phyloP scores from a whole-genome alignment of 1,139 yeast genomes.

The Suhomyces yuchorum region DNA sequence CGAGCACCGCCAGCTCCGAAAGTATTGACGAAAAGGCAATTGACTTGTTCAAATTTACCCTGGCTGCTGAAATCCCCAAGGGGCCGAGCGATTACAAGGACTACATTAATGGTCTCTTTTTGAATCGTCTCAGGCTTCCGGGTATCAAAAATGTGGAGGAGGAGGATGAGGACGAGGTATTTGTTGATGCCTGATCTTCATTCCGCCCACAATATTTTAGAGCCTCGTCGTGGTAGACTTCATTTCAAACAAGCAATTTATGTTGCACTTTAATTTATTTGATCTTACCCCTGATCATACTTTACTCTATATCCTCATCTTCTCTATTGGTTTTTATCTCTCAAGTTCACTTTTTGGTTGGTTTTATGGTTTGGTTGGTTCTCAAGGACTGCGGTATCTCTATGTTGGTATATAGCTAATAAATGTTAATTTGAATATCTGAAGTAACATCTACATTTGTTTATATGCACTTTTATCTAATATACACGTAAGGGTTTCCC shows the following conservation, averaged over 20 bases:
- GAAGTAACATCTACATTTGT: not conserved
- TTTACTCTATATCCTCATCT: not conserved
- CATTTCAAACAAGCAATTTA: slow-evolving; percentile 5
- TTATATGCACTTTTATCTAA: slow-evolving; percentile 10
- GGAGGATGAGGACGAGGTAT: slow-evolving; percentile 32
- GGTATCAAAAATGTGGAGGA: slow-evolving; percentile 27
- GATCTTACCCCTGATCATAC: not conserved
- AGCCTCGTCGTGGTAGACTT: slow-evolving; percentile 6
- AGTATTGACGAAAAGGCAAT: slow-evolving; percentile 11
- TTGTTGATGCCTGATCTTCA: slow-evolving; percentile 27
- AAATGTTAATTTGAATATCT: not conserved
- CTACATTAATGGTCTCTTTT: slow-evolving; percentile 20
- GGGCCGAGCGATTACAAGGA: slow-evolving; percentile 18
- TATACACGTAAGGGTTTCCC: slow-evolving; percentile 5
- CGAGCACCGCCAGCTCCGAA: slow-evolving; percentile 16
- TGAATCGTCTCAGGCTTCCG: slow-evolving; percentile 21
- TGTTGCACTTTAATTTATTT: not conserved
- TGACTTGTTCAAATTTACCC: slow-evolving; percentile 11
- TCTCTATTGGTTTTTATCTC: not conserved
- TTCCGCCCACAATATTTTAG: not conserved
- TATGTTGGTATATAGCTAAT: slow-evolving; percentile 10
- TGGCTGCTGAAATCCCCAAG: slow-evolving; percentile 3
- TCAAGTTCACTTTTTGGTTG: slow-evolving; percentile 1
- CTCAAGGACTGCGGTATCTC: slow-evolving; percentile 1
- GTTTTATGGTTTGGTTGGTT: slow-evolving; percentile 10